Percentiles rank a stretch among this genome's conserved stretches.
Evolutionary conservation across 2,329 filamentous ascomycete genomes (phyloP).

Genomic region (Fusarium guadeloupense): DNA sequence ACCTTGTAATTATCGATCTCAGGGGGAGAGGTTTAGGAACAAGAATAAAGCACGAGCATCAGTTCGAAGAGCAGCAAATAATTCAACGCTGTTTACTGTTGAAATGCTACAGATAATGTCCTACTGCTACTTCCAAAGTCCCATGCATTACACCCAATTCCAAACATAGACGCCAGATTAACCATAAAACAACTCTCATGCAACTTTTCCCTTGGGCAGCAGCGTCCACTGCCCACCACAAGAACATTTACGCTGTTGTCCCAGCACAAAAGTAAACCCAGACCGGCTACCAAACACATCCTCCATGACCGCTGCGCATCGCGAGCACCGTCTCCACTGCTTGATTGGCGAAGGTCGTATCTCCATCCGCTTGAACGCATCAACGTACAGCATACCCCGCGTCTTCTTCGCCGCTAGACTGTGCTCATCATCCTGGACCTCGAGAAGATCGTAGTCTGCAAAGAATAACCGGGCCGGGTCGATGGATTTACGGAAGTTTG

Average conservation of each 20-base stretch:
- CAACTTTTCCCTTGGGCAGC: conserved; percentile 47
- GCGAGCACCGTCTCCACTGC: conserved; percentile 55
- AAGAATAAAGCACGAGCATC: too few relatives aligned
- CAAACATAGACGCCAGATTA: neutral
- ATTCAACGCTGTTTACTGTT: neutral
- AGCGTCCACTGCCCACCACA: conserved; percentile 65
- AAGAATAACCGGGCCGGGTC: conserved; percentile 77
- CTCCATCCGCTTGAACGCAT: conserved; percentile 68
- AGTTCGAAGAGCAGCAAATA: too few relatives aligned
- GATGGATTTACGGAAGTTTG: conserved; percentile 65
- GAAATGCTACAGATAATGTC: neutral
- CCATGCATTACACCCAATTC: neutral
- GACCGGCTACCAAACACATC: conserved; percentile 60
- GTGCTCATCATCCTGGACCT: conserved; percentile 66
- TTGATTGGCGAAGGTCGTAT: conserved; percentile 48
- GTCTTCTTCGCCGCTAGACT: conserved; percentile 54
- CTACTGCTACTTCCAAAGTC: neutral
- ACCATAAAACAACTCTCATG: conserved; percentile 7
- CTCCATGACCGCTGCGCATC: conserved; percentile 73
- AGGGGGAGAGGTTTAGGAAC: too few relatives aligned
- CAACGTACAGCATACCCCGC: conserved; percentile 54
- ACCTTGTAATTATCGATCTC: too few relatives aligned
- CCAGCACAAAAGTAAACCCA: conserved; percentile 63
- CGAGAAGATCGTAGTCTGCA: conserved; percentile 75
- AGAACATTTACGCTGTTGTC: conserved; percentile 64